Percentiles rank a stretch among this genome's conserved stretches.
Conservation (phyloP, 768 basidiomycete genomes). For the Kwoniella sp. region DNA sequence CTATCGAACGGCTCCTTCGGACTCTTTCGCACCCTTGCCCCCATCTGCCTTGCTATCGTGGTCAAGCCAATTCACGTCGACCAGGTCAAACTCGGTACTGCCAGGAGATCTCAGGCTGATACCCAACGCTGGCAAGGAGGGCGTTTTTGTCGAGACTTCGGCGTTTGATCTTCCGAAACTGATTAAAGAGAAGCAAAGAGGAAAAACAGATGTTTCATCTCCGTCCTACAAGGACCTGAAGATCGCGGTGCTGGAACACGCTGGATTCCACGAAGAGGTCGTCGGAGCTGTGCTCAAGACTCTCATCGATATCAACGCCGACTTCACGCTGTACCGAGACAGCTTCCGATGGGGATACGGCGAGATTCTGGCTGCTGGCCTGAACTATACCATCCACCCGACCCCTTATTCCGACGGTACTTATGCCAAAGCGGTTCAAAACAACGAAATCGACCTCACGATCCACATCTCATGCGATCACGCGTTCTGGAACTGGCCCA, state of each 20-base stretch:
- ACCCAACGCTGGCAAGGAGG: not conserved
- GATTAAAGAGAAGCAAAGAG: conserved; percentile 10
- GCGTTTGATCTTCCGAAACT: conserved; percentile 10
- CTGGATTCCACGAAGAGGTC: conserved; percentile 31
- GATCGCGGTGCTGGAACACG: conserved; percentile 27
- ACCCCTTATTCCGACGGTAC: conserved; percentile 17
- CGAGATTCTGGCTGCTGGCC: not conserved
- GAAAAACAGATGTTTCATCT: not conserved
- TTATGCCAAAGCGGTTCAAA: conserved; percentile 1
- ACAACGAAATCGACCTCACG: conserved; percentile 16
- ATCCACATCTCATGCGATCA: conserved; percentile 28
- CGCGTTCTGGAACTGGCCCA: conserved; percentile 19
- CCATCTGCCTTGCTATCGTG: not conserved
- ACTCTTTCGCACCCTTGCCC: not conserved
- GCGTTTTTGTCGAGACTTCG: conserved; percentile 16
- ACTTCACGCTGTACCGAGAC: conserved; percentile 24
- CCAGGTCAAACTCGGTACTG: not conserved
- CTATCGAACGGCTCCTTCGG: conserved; percentile 3
- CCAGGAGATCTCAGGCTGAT: not conserved
- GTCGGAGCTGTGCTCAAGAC: conserved; percentile 27
- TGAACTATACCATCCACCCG: conserved; percentile 3
- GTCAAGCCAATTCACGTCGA: not conserved
- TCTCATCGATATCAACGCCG: conserved; percentile 13
- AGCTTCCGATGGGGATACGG: conserved; percentile 21
- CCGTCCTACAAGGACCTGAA: conserved; percentile 6